Base-by-base conservation (phyloP, 257 asterid species). In the Przewalskia tangutica region DNA sequence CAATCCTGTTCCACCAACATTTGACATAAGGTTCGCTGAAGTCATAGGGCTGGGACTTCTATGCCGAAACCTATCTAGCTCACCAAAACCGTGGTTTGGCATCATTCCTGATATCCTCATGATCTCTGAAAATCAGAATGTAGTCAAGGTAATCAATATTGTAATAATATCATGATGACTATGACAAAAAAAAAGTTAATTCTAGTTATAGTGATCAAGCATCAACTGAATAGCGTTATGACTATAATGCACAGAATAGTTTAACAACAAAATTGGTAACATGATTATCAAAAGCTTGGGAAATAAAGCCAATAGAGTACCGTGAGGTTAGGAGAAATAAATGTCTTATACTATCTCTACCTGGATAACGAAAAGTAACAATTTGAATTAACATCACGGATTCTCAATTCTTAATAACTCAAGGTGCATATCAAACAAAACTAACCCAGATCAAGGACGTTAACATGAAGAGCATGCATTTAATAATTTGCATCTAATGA, bases 41-140 rank as follows among this genome's bases (percentile, higher is more conserved):
- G 98, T 95, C 98, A 95, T 95, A 12, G 98, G 98, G 84, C 98
- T 95, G 79, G 98, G 98, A 84, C 98, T 95, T 88, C 98, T 89
- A 67, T 93, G 98, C 65, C 97, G 90, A 82, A 93, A 87, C 83
- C 97, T 88, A 60, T 95, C 98, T 58, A 93, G 91, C 82, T 95
- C 98, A 44, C 93, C 89, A 81, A 90, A 92, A 84, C 93, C 88
- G 85, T 90, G 98, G 85, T 87, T 93, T 56, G 94, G 97, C 88
- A 89, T 79, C 95, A 92, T 93, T 62, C 95, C 94, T 40, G 97
- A 91, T 23, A 92, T 85, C 77, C 92, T 89, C 81, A 93, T 79
- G 77, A 95, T 93, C 91, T 93, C 97, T 91, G 85, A 60, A 77
- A 75, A 75, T 20, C 63, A 17, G 18, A 75, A 50, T 50, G 58